These are phyloP conservation scores for Cystobasidium onofrii DNA, from an alignment of 768 basidiomycete species.

Conservation along the genomic window DNA sequence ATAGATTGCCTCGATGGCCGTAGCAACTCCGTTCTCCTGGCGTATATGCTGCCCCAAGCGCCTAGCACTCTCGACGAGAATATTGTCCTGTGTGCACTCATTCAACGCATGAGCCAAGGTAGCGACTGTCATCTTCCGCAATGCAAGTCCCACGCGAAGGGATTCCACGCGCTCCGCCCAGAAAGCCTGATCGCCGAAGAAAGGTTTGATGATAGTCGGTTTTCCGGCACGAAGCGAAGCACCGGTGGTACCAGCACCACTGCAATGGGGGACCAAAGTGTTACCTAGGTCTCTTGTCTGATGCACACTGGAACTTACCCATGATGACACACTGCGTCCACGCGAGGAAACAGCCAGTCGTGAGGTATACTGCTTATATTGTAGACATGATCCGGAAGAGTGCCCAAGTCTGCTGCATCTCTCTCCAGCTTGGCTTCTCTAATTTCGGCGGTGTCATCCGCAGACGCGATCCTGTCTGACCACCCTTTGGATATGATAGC, in stretches of 20 bases:
- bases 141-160: constrained; percentile 76
- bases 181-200: constrained; percentile 97
- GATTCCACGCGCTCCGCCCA: constrained; percentile 98
- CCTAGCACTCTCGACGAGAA: constrained; percentile 78
- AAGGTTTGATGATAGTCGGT: constrained; percentile 91
- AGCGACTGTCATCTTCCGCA: constrained; percentile 77
- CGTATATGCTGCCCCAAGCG: constrained; percentile 79
- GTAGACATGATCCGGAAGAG: constrained; percentile 72
- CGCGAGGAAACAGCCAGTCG: constrained; percentile 87
- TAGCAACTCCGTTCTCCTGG: constrained; percentile 87
- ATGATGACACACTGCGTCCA: constrained; percentile 96
- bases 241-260: constrained; percentile 43
- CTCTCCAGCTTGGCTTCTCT: constrained; percentile 51
- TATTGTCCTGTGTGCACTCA: constrained; percentile 74
- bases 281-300: background rate
- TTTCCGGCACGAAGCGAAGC: constrained; percentile 60
- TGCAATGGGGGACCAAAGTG: background rate
- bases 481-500: constrained; percentile 96
- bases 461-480: constrained; percentile 71
- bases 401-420: constrained; percentile 54
- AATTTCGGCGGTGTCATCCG: constrained; percentile 34
- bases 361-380: constrained; percentile 58
- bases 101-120: constrained; percentile 67
- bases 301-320: constrained; percentile 47
- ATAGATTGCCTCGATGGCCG: constrained; percentile 89